These are phyloP conservation scores for Clarireedia hainanense DNA, from an alignment of 2,329 filamentous ascomycete species.

Conservation along the genomic window DNA sequence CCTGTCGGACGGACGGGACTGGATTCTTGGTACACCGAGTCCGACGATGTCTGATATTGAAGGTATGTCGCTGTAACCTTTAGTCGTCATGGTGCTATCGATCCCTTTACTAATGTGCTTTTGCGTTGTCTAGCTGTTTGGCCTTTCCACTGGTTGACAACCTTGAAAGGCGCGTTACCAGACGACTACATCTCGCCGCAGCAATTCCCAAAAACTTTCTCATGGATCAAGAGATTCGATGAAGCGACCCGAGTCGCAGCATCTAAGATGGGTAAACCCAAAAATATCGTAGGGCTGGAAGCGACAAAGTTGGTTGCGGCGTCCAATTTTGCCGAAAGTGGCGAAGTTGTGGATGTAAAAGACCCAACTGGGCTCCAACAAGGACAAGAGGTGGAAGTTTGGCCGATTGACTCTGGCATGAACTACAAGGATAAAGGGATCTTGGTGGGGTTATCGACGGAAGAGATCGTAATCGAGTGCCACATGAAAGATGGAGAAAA, in stretches of 20 bases:
- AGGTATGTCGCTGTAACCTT: slow-evolving; percentile 28
- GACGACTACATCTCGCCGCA: slow-evolving; percentile 41
- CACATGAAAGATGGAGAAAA: slow-evolving; percentile 33
- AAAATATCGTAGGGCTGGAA: slow-evolving; percentile 43
- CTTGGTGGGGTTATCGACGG: slow-evolving; percentile 42
- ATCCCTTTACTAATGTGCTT: not conserved
- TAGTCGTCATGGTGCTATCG: not conserved
- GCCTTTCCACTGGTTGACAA: slow-evolving; percentile 58
- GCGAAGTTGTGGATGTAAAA: slow-evolving; percentile 36
- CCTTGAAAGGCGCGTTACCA: slow-evolving; percentile 48
- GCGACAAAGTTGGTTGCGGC: slow-evolving; percentile 41
- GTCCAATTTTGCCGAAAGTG: slow-evolving; percentile 39
- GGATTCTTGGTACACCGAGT: slow-evolving; percentile 47
- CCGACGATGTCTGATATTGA: slow-evolving; percentile 61
- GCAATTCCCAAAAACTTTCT: slow-evolving; percentile 51
- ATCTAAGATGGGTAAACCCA: slow-evolving; percentile 31
- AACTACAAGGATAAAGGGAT: slow-evolving; percentile 49
- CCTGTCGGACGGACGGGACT: slow-evolving; percentile 57
- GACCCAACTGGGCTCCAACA: slow-evolving; percentile 46
- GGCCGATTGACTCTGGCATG: slow-evolving; percentile 54
- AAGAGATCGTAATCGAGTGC: slow-evolving; percentile 52
- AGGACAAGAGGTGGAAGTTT: slow-evolving; percentile 48
- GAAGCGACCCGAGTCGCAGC: slow-evolving; percentile 37
- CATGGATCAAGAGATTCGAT: slow-evolving; percentile 58
- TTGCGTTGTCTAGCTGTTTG: slow-evolving; percentile 44